These are phyloP conservation scores for Fusarium pseudocircinatum DNA, from an alignment of 2,329 filamentous ascomycete genomes.

Conservation along the genomic window DNA sequence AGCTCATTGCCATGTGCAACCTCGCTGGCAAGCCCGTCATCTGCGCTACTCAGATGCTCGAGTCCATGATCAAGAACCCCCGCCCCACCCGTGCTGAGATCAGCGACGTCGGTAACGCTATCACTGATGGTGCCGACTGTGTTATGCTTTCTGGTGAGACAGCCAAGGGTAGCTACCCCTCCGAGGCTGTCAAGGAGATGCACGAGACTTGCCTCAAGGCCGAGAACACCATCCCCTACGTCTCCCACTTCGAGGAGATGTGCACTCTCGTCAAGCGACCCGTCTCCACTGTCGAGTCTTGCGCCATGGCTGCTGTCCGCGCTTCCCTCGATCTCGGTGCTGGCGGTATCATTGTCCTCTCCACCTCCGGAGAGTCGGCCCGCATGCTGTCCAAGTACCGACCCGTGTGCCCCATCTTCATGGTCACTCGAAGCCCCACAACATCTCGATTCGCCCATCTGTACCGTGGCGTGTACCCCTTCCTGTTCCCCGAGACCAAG, in stretches of 20 bases:
- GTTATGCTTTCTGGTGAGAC: slow-evolving; percentile 99
- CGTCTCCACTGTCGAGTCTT: slow-evolving; percentile 89
- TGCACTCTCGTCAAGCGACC: slow-evolving; percentile 84
- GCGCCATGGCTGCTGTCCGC: slow-evolving; percentile 95
- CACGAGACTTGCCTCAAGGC: slow-evolving; percentile 96
- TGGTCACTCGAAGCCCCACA: slow-evolving; percentile 89
- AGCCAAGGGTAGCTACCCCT: slow-evolving; percentile 95
- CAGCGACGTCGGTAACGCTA: slow-evolving; percentile 97
- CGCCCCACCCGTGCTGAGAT: slow-evolving; percentile 98
- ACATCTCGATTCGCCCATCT: slow-evolving; percentile 92
- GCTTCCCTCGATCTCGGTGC: slow-evolving; percentile 96
- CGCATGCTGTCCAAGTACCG: slow-evolving; percentile 98
- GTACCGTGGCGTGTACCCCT: slow-evolving; percentile 98
- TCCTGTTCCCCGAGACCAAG: slow-evolving; percentile 92
- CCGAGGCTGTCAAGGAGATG: slow-evolving; percentile 96
- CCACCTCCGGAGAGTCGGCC: slow-evolving; percentile 93
- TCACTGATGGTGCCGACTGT: slow-evolving; percentile 97
- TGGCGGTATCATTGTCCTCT: slow-evolving; percentile 94
- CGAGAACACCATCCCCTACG: slow-evolving; percentile 96
- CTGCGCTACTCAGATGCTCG: slow-evolving; percentile 99
- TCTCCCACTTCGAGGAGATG: slow-evolving; percentile 96
- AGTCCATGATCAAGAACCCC: slow-evolving; percentile 99
- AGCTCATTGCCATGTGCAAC: slow-evolving; percentile 99
- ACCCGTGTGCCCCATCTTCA: slow-evolving; percentile 98
- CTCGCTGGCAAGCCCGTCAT: slow-evolving; percentile 98